Base-by-base conservation (phyloP, 2,329 filamentous ascomycete genomes). In the Sclerotinia subarctica region DNA sequence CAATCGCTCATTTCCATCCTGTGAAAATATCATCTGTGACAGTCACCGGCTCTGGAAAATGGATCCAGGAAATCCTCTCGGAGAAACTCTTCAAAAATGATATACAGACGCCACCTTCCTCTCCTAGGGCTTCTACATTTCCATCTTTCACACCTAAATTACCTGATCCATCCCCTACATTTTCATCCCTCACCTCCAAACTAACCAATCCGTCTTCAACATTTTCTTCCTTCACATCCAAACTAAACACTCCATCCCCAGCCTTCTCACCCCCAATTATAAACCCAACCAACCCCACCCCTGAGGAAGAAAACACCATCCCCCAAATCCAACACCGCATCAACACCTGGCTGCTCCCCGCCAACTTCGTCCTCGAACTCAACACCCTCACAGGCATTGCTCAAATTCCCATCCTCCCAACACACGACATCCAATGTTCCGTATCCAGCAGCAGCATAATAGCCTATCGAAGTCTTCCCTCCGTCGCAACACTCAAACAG, bases 1-100 rank as follows among this genome's bases (percentile, higher is more conserved):
- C 82, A 0, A 74, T 86, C 5, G 81, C 80, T 69, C 84, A 85
- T 70, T 84, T 85, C 68, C 84, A 86, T 69, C 81, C 83, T 0
- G 79, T 85, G 60, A 77, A 76, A 53, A 81, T 85, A 69, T 74
- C 78, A n/a, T 84, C 82, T 0, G 78, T 86, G 58, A 84, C 80
- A 35, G 80, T 80, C 1, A 82, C 81, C 6, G 81, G 81, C 0
- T 84, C 83, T 8, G 84, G 84, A 0, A 79, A 80, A 66, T 85
- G 82, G 80, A 79, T 85, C 24, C 80, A 81, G 2, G 76, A 77
- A 13, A 74, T 84, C 53, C 79, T 86, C 59, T 77, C 80, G 47
- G 73, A 82, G 44, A 78, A 84, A 26, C 75, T 86, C 21, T 85
- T 86, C 78, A 47, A 49, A 49, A 24, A 11, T 24, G 8, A 3